Evolutionary conservation across 768 basidiomycete genomes (phyloP).

Genomic region (Agrocybe praecox): DNA sequence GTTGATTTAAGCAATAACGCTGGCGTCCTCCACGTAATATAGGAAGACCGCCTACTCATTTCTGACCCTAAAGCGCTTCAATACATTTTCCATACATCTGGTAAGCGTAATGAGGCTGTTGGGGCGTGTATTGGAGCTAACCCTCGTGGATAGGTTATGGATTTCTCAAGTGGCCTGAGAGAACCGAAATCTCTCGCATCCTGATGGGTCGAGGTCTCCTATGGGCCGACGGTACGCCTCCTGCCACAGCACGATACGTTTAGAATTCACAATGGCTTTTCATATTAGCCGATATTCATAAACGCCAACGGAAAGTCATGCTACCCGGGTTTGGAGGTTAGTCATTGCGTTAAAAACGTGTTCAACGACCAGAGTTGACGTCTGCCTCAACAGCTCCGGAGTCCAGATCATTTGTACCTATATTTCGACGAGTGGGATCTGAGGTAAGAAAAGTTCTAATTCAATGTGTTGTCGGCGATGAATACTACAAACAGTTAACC

Average conservation of each 20-base stretch:
- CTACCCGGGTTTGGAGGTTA: slow-evolving; percentile 56
- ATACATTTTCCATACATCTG: slow-evolving; percentile 56
- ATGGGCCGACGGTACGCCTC: slow-evolving; percentile 53
- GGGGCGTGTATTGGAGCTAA: background rate
- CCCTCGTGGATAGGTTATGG: slow-evolving; percentile 42
- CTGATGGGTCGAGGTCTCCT: slow-evolving; percentile 54
- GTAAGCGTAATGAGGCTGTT: slow-evolving; percentile 22
- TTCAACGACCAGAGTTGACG: background rate
- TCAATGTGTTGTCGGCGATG: background rate
- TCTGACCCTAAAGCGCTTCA: slow-evolving; percentile 63
- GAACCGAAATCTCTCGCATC: slow-evolving; percentile 50
- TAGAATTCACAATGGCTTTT: background rate
- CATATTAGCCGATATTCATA: slow-evolving; percentile 44
- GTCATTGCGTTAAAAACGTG: slow-evolving; percentile 3
- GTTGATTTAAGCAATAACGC: background rate
- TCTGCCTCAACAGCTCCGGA: slow-evolving; percentile 35
- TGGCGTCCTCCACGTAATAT: slow-evolving; percentile 5
- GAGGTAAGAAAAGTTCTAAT: slow-evolving; percentile 34
- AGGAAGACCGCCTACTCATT: slow-evolving; percentile 56
- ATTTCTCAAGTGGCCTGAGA: slow-evolving; percentile 52
- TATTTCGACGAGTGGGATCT: slow-evolving; percentile 47
- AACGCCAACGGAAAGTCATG: slow-evolving; percentile 55
- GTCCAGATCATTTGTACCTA: slow-evolving; percentile 48
- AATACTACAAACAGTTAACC: slow-evolving; percentile 37
- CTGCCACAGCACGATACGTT: background rate